Conservation (phyloP, 768 basidiomycete genomes). For the Auriscalpium orientale region DNA sequence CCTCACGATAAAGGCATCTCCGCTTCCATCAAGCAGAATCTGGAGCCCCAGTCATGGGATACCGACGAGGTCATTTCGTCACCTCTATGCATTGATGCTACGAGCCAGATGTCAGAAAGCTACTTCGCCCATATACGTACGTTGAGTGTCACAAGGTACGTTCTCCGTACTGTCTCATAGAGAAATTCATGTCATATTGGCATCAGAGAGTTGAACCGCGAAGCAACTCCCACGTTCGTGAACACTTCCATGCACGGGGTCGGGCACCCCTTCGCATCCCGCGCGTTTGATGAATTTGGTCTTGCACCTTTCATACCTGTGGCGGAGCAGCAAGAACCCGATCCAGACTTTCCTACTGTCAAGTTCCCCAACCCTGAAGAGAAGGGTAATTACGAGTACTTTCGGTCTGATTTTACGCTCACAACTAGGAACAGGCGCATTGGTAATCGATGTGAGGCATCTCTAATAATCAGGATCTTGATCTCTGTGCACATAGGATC, state of each 20-base stretch:
- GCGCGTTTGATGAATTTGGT: constrained; percentile 52
- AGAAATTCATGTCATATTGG: not conserved
- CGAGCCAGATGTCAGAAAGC: constrained; percentile 46
- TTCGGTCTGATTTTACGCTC: not conserved
- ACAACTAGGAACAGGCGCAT: constrained; percentile 13
- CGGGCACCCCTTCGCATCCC: constrained; percentile 52
- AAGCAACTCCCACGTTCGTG: constrained; percentile 49
- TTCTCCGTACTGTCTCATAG: not conserved
- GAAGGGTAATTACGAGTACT: constrained; percentile 43
- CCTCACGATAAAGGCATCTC: constrained; percentile 82
- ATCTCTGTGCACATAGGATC: constrained; percentile 39
- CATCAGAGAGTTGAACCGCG: constrained; percentile 30
- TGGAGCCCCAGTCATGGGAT: constrained; percentile 45
- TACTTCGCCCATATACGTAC: constrained; percentile 42
- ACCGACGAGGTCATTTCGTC: constrained; percentile 29
- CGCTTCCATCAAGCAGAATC: constrained; percentile 49
- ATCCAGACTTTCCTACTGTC: constrained; percentile 84
- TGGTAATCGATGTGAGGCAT: constrained; percentile 10
- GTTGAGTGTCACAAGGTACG: constrained; percentile 20
- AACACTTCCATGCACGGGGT: constrained; percentile 93
- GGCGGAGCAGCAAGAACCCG: constrained; percentile 57
- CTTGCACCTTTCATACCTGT: constrained; percentile 57
- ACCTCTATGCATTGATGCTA: constrained; percentile 44
- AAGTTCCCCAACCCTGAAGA: constrained; percentile 88
- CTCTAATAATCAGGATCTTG: not conserved